phyloP scores from a whole-genome alignment of 2,329 filamentous ascomycete genomes.

The Chaetomium globosum region DNA sequence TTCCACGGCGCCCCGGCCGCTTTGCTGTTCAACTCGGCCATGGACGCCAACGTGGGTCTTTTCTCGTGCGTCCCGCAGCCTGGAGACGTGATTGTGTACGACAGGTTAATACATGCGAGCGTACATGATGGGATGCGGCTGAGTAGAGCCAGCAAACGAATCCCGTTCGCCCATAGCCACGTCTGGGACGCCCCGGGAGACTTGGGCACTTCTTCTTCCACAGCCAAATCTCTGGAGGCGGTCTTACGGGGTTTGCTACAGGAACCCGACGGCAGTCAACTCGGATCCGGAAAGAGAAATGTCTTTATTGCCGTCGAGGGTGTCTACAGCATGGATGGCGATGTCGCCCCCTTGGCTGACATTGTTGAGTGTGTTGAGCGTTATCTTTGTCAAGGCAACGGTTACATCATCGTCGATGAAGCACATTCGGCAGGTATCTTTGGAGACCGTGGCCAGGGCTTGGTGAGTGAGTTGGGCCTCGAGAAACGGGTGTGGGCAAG shows the following conservation, averaged over 20 bases:
- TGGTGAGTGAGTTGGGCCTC: constrained; percentile 60
- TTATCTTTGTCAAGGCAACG: constrained; percentile 60
- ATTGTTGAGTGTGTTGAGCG: constrained; percentile 62
- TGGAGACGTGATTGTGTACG: constrained; percentile 68
- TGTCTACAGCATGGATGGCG: constrained; percentile 84
- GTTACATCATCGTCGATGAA: constrained; percentile 67
- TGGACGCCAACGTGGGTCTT: constrained; percentile 67
- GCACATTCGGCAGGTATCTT: constrained; percentile 67
- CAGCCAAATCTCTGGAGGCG: constrained; percentile 35
- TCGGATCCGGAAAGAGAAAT: constrained; percentile 49
- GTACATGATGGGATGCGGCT: constrained; percentile 75
- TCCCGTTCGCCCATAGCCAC: constrained; percentile 62
- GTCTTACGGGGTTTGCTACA: constrained; percentile 41
- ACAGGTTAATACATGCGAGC: constrained; percentile 76
- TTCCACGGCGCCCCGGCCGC: constrained; percentile 53
- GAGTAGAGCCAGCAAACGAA: constrained; percentile 54
- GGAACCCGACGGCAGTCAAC: constrained; percentile 40
- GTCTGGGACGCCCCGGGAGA: constrained; percentile 37
- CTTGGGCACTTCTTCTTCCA: not conserved
- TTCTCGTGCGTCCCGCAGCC: constrained; percentile 62
- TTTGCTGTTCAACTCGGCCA: constrained; percentile 62
- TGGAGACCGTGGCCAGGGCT: constrained; percentile 57
- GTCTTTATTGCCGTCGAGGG: constrained; percentile 71
- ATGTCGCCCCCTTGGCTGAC: constrained; percentile 64
- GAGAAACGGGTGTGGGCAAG: constrained; percentile 60